Base-by-base conservation (phyloP, 441 rosid species). In the Raphanus hybrid region DNA sequence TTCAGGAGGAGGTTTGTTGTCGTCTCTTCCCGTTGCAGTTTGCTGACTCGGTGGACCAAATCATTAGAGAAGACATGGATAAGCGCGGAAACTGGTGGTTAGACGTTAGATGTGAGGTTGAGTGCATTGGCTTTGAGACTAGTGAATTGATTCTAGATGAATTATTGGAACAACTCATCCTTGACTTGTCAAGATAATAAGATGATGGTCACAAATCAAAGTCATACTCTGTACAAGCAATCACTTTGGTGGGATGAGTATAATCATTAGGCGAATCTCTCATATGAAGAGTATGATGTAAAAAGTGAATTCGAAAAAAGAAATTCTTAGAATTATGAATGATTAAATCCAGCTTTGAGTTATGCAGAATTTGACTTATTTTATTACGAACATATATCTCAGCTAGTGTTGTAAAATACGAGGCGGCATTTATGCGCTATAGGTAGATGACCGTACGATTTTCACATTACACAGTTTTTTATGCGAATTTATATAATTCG, bases 71-170 rank as follows among this genome's bases (percentile, higher is more conserved):
- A 85, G 99, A 93, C 85, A 75, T 92, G 90, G 82, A 86, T 14
- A 92, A 73, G 64, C 59, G 81, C 48, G 82, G 84, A 62, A 77
- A 80, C n/a, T 96, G 98, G 98, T 95, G 98, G 98, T 80, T 91
- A 89, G 91, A 90, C 82, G 83, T 83, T 41, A 85, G 83, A 29
- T 68, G 59, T 71, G 91, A 92, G 64, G 34, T 83, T 26, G 92
- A 87, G 75, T 70, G 75, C 23, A 78, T 89, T 64, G 86, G 88
- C 32, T 52, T 84, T 64, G 92, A 93, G 66, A 85, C 86, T 71
- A 85, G 87, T 70, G 91, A 88, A 39, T 70, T 79, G 67, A 87
- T 93, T 73, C 86, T 95, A 18, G 79, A 87, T 41, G 96, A 90
- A 7, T 66, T 95, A 73, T 70, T 91, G 62, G 91, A 87, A 65